Base-by-base conservation (phyloP, 2,329 filamentous ascomycete genomes). In the Pseudocercospora pini-densiflorae region DNA sequence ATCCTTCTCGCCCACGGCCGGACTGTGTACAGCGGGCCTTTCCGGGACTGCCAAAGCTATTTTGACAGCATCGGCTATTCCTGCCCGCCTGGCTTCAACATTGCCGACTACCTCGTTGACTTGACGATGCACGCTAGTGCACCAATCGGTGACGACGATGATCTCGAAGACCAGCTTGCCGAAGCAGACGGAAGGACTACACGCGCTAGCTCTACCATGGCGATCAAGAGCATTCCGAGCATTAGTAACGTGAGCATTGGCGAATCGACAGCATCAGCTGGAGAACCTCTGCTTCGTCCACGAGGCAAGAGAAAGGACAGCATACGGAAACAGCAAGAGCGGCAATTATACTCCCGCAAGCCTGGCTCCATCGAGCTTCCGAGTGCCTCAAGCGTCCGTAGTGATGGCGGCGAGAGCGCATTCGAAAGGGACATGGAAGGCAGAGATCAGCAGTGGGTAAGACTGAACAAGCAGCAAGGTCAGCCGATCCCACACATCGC, bases 81-180 rank as follows among this genome's bases (percentile, higher is more conserved):
- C 58, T 99, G 96, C 76, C 95, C 95, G 10, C 91, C 94, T 24
- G 96, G 96, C 1, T 99, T 98, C 86, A 99, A 99, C 75, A 98
- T 99, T 79, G 95, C 95, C 3, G 95, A 99, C 78, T 99, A 97
- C 76, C 87, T 99, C 5, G 94, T 99, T 31, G 95, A 99, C 77
- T 85, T 99, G 47, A 98, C 95, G 0, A 98, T 99, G 94, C 95
- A 99, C 77, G 94, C 93, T 24, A 88, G 92, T 65, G 84, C 85
- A 61, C 82, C 85, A 14, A 82, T 80, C 43, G 83, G 85, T 0
- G 81, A 85, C 10, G 79, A 84, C 1, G 84, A 88, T 31, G 87
- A 89, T 58, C 81, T 86, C 2, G 66, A 71, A n/a, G 65, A 64
- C 6, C 61, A 70, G 1, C 85, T 88, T 63, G 62, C 65, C 36